These are phyloP conservation scores for Gyromitra esculenta DNA, from an alignment of 2,329 filamentous ascomycete species.

Conservation along the genomic window DNA sequence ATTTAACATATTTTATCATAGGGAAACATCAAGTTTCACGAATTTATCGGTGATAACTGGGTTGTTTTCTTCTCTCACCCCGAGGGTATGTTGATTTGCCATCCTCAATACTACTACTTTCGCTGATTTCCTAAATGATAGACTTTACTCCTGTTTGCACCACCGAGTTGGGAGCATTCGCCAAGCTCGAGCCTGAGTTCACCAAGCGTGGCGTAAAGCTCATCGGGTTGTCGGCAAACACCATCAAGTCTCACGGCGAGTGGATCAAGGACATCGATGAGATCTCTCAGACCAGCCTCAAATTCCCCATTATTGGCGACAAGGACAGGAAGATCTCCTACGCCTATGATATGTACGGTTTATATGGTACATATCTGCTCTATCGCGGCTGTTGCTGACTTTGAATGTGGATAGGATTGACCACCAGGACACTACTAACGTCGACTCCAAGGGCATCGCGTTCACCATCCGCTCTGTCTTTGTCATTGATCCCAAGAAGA, in stretches of 20 bases:
- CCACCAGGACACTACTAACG: constrained; percentile 60
- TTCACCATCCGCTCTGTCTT: constrained; percentile 74
- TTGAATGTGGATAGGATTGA: constrained; percentile 53
- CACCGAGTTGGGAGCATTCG: constrained; percentile 71
- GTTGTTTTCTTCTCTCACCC: constrained; percentile 77
- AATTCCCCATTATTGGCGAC: constrained; percentile 63
- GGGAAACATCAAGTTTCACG: constrained; percentile 75
- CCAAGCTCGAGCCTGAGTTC: constrained; percentile 72
- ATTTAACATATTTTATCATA: constrained; percentile 56
- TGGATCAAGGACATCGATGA: constrained; percentile 68
- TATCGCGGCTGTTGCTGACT: constrained; percentile 8
- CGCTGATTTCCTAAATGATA: constrained; percentile 17
- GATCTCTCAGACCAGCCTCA: constrained; percentile 59
- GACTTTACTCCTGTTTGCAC: constrained; percentile 70
- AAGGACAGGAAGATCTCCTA: constrained; percentile 62
- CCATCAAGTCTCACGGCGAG: constrained; percentile 66
- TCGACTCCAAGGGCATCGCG: constrained; percentile 64
- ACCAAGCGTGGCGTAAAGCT: constrained; percentile 71
- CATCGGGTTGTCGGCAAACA: constrained; percentile 70
- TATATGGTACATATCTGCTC: not conserved
- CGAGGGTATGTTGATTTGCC: constrained; percentile 58
- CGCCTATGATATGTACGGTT: constrained; percentile 61
- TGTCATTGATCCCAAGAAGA: constrained; percentile 71
- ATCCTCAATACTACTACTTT: not conserved
- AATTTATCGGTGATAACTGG: constrained; percentile 76